A percentile compares a stretch with the other conserved stretches of the same genome.
Evolutionary conservation across 208 protist genomes (phyloP).

Genomic region (Leishmania tarentolae): DNA sequence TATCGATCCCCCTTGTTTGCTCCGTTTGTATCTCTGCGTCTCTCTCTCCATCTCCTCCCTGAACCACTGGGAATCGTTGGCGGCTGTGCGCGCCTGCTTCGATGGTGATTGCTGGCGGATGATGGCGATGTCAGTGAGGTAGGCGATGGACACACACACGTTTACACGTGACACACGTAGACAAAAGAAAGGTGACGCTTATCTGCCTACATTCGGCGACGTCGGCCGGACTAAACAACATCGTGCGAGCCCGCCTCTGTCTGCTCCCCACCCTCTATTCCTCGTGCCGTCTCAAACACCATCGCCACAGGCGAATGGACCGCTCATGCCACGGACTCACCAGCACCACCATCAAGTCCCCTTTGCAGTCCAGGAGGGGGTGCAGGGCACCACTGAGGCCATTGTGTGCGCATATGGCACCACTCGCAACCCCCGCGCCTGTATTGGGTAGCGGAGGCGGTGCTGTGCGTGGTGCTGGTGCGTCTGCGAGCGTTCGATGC

Average conservation of each 20-base stretch:
- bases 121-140: too few species aligned
- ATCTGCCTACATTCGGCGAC: not conserved
- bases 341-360: not conserved
- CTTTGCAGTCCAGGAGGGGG: constrained; percentile 4
- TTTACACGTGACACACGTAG: not conserved
- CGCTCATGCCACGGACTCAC: not conserved
- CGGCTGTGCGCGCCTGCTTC: not conserved
- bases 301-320: not conserved
- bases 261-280: not conserved
- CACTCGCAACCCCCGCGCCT: not conserved
- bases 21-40: not conserved
- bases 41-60: not conserved
- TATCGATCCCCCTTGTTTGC: not conserved
- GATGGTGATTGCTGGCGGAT: not conserved
- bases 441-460: not conserved
- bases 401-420: not conserved
- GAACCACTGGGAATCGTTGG: not conserved
- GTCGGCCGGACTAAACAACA: not conserved
- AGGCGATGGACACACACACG: not conserved
- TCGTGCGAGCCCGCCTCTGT: not conserved
- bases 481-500: not conserved
- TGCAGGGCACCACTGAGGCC: constrained; percentile 5
- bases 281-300: not conserved
- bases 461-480: not conserved
- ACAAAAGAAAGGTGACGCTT: not conserved